Evolutionary conservation across 306 rosid species (phyloP).

Genomic region (Cicer bijugum): DNA sequence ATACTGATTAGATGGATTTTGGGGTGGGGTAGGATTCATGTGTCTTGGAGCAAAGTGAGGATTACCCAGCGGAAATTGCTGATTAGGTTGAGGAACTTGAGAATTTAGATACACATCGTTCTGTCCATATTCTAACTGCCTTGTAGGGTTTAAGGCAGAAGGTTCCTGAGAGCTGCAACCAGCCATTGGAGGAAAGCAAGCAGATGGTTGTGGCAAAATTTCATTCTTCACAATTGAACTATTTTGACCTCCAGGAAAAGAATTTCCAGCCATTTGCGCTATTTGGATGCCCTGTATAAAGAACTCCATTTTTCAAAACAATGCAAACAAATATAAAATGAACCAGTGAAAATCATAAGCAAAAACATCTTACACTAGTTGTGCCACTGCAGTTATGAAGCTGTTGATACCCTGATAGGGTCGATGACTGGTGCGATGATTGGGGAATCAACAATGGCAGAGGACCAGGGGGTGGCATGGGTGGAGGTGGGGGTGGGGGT

Average conservation of each 20-base stretch:
- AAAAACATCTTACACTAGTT: conserved; percentile 61
- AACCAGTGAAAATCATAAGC: conserved; percentile 6
- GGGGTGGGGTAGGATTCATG: conserved; percentile 68
- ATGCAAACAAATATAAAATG: conserved; percentile 18
- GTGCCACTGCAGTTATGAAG: conserved; percentile 64
- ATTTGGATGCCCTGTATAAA: conserved; percentile 76
- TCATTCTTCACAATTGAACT: conserved; percentile 63
- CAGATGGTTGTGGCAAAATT: conserved; percentile 63
- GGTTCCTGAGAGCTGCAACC: conserved; percentile 73
- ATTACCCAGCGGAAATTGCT: conserved; percentile 77
- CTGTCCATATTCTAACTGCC: conserved; percentile 80
- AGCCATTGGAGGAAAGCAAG: conserved; percentile 62
- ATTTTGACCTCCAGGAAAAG: conserved; percentile 65
- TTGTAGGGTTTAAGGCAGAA: conserved; percentile 68
- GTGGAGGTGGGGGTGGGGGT: conserved; percentile 72
- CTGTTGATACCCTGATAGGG: conserved; percentile 73
- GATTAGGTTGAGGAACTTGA: conserved; percentile 72
- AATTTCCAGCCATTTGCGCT: conserved; percentile 70
- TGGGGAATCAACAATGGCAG: conserved; percentile 67
- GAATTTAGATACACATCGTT: conserved; percentile 65
- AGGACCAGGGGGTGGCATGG: conserved; percentile 56
- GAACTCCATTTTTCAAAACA: conserved; percentile 30
- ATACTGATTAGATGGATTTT: conserved; percentile 74
- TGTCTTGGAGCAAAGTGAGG: conserved; percentile 72
- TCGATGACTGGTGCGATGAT: conserved; percentile 66